A percentile compares a stretch with the other conserved stretches of the same genome.
These are phyloP conservation scores for Kwoniella sp. DNA, from an alignment of 768 basidiomycete genomes.

Conservation along the genomic window DNA sequence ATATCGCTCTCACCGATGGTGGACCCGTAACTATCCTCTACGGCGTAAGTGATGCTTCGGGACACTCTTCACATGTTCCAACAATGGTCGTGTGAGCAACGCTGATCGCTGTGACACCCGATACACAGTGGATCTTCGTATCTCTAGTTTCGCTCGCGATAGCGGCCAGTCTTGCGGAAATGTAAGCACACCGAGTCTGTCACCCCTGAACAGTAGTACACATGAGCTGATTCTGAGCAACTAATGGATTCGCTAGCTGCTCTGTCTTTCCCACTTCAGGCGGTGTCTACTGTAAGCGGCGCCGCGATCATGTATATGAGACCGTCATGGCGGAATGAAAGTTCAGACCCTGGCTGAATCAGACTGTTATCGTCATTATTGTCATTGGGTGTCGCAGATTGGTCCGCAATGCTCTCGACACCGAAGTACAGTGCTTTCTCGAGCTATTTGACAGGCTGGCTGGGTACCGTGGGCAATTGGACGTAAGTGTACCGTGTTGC, in stretches of 20 bases:
- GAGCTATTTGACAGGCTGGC: constrained; percentile 72
- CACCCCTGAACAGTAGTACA: no score
- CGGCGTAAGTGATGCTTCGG: constrained; percentile 46
- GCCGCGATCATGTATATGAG: no score
- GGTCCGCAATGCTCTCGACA: constrained; percentile 66
- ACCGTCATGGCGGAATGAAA: no score
- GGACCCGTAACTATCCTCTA: constrained; percentile 51
- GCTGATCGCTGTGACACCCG: constrained; percentile 1
- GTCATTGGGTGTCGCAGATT: constrained; percentile 53
- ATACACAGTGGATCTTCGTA: constrained; percentile 41
- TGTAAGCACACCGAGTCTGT: no score
- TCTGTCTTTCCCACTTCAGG: constrained; percentile 52
- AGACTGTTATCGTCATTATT: no score
- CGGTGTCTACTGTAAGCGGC: constrained; percentile 50
- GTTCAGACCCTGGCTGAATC: no score
- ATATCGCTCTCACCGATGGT: constrained; percentile 48
- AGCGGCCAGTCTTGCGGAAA: constrained; percentile 46
- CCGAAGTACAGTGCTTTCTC: constrained; percentile 61
- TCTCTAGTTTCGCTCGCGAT: constrained; percentile 41
- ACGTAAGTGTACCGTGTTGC: no score
- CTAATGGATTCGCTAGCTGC: constrained; percentile 31
- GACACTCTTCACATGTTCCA: no score
- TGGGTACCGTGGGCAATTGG: constrained; percentile 71
- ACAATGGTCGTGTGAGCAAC: neutral
- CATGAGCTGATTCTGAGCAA: no score